Evolutionary conservation across 192 early-diverging fungal genomes (phyloP).

Genomic region (Linnemannia zychae): DNA sequence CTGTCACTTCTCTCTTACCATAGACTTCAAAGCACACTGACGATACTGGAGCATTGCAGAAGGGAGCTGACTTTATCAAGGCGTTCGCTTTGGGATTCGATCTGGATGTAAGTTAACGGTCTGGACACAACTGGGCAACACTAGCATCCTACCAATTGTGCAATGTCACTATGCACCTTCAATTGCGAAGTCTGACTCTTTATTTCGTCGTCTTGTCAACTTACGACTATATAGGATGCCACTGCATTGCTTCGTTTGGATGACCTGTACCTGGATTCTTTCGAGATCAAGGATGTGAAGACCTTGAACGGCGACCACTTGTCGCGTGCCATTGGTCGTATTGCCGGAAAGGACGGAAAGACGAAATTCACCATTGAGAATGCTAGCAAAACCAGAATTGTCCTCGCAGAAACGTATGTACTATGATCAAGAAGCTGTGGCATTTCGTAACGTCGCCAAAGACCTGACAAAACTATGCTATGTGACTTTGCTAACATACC

Average conservation of each 20-base stretch:
- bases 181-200: neutral
- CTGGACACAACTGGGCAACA: neutral
- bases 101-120: slow-evolving; percentile 68
- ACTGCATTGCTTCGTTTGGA: slow-evolving; percentile 95
- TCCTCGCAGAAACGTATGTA: slow-evolving; percentile 92
- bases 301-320: slow-evolving; percentile 95
- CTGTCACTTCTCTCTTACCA: neutral
- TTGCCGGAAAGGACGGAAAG: slow-evolving; percentile 98
- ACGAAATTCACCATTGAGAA: slow-evolving; percentile 99
- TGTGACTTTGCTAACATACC: neutral
- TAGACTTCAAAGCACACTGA: slow-evolving; percentile 86
- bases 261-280: slow-evolving; percentile 96
- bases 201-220: neutral
- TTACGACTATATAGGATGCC: slow-evolving; percentile 76
- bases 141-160: neutral
- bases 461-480: too few species aligned
- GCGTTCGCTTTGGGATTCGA: slow-evolving; percentile 96
- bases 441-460: neutral
- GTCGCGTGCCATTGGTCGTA: slow-evolving; percentile 96
- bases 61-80: slow-evolving; percentile 96
- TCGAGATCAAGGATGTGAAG: slow-evolving; percentile 99
- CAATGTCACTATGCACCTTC: neutral
- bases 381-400: slow-evolving; percentile 94
- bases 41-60: slow-evolving; percentile 93
- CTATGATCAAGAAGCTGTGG: neutral